Base-by-base conservation (phyloP, 177 flowering plant species). In the Telopea speciosissima region DNA sequence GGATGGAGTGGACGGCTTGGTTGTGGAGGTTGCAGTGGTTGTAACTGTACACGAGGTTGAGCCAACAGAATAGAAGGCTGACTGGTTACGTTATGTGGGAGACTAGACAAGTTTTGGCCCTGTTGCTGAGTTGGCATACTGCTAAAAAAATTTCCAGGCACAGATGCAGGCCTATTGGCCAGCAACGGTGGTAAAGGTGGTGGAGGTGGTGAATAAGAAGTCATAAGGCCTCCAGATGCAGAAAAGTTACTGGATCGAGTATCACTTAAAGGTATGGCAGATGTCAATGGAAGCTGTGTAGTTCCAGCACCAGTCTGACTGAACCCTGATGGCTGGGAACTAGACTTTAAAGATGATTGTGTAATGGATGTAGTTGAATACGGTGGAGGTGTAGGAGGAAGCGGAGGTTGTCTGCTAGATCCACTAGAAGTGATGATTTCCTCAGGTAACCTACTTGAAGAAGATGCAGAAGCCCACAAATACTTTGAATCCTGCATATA, bases 371-470 rank as follows among this genome's bases (percentile, higher is more conserved):
- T 65, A 54, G 88, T 72, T 25, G 87, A 75, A 77, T 78, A 87
- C 56, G 98, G 99, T 42, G 97, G 96, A 14, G 97, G 93, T 10
- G 85, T 93, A 54, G 97, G 96, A 70, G 98, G 98, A 77, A 93
- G 99, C 24, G 97, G 98, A 21, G 77, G 87, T 70, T 85, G 94
- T 79, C 97, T 85, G 31, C 76, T 69, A 72, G 94, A 76, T 66
- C 83, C 84, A 72, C 80, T 68, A 49, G 93, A 86, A 52, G 71
- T 22, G 65, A 54, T 66, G 10, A 63, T 68, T 5, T 74, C 82
- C 65, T 79, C 79, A 25, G 71, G 75, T 58, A 68, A 59, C 62
- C 79, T 71, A 58, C 75, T 63, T 17, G 79, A 71, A 65, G 80
- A 69, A 76, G 94, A 78, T 49, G 72, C 76, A 42, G 88, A 74